Evolutionary conservation across 179 eudicot genomes (phyloP).

Genomic region (Carnegiea gigantea): DNA sequence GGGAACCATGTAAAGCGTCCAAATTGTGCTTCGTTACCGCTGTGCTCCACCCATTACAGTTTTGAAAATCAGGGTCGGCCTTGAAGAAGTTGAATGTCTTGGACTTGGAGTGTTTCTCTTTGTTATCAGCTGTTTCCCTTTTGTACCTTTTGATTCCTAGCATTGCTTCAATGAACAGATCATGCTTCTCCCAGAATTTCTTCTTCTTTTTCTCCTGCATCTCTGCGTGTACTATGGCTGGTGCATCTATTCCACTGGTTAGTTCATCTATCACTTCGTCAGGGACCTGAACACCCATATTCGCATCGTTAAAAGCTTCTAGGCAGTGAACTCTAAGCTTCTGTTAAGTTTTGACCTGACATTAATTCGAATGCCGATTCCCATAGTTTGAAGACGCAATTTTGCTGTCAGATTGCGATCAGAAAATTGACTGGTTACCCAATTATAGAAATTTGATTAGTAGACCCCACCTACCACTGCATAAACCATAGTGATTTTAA

Average conservation of each 20-base stretch:
- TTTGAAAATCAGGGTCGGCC: constrained; percentile 60
- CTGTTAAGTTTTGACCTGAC: not conserved
- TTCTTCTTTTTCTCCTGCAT: constrained; percentile 23
- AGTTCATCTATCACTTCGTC: constrained; percentile 62
- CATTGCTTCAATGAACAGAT: constrained; percentile 29
- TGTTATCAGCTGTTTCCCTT: constrained; percentile 39
- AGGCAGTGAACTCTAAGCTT: not conserved
- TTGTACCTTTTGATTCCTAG: constrained; percentile 37
- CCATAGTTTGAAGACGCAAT: not conserved
- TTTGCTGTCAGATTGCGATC: not conserved
- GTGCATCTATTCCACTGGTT: constrained; percentile 36
- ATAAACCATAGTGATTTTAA: not conserved
- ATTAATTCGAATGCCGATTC: not conserved
- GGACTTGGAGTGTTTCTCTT: constrained; percentile 40
- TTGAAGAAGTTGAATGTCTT: constrained; percentile 55
- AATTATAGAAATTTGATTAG: not conserved
- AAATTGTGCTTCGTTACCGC: constrained; percentile 47
- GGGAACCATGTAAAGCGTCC: constrained; percentile 43
- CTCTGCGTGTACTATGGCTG: constrained; percentile 54
- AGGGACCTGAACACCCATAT: constrained; percentile 39
- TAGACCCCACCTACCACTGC: not conserved
- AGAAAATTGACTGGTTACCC: not conserved
- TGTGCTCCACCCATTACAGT: constrained; percentile 74
- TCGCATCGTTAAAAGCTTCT: not conserved
- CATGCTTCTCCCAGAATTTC: constrained; percentile 42